Percentiles rank a stretch among this genome's conserved stretches.
Evolutionary conservation across 176 grass and related monocot genomes (phyloP).

Genomic region (Stipa capillata): DNA sequence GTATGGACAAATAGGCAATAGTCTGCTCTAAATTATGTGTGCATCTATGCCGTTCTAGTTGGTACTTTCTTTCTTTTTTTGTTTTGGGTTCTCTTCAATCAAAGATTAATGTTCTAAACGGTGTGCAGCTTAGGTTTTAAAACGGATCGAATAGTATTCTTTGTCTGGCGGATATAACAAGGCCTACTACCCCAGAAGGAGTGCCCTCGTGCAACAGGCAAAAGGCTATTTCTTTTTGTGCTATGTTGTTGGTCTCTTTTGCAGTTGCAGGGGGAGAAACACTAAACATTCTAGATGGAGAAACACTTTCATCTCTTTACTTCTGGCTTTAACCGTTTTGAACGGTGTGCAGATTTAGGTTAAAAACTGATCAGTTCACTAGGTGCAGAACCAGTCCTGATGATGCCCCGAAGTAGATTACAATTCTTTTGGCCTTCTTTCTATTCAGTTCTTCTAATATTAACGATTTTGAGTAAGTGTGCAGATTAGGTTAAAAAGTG

Average conservation of each 20-base stretch:
- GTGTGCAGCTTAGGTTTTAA: constrained; percentile 59
- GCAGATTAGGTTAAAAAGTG: constrained; percentile 52
- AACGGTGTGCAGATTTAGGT: constrained; percentile 31
- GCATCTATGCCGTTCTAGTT: not conserved
- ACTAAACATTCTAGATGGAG: constrained; percentile 23
- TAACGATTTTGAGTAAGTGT: constrained; percentile 35
- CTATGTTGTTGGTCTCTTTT: constrained; percentile 41
- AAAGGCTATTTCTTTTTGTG: constrained; percentile 18
- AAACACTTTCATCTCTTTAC: not conserved
- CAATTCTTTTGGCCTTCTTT: not conserved
- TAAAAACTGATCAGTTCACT: constrained; percentile 3
- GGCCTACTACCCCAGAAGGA: constrained; percentile 40
- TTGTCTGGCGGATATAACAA: constrained; percentile 35
- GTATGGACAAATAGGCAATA: not conserved
- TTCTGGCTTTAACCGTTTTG: constrained; percentile 20
- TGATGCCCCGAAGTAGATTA: not conserved
- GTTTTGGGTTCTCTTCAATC: constrained; percentile 11
- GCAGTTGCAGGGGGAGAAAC: constrained; percentile 47
- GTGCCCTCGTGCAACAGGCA: constrained; percentile 29
- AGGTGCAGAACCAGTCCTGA: constrained; percentile 1
- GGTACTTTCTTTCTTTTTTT: not conserved
- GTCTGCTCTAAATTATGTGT: not conserved
- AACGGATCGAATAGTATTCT: constrained; percentile 42
- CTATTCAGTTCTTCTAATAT: constrained; percentile 19
- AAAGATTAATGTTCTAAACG: constrained; percentile 47